Evolutionary conservation across 2,329 filamentous ascomycete species (phyloP).

Genomic region (Paecilomyces fulvus): DNA sequence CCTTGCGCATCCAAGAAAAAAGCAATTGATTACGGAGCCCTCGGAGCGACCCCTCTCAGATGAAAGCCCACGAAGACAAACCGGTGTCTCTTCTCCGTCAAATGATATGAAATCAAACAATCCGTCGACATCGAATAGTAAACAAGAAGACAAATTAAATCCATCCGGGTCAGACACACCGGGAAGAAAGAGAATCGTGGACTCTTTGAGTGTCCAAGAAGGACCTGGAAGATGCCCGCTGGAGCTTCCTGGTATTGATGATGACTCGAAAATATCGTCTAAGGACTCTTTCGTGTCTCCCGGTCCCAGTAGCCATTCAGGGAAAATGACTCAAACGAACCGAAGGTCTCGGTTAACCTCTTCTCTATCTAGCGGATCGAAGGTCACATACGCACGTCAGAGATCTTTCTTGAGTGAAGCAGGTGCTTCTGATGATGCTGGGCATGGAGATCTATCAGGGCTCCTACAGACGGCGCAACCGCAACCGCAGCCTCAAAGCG

Average conservation of each 20-base stretch:
- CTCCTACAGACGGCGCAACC: not conserved
- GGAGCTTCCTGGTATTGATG: conserved; percentile 20
- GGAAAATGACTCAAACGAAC: not conserved
- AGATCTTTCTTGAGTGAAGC: conserved; percentile 52
- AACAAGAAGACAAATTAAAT: not conserved
- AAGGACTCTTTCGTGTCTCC: conserved; percentile 2
- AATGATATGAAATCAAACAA: not conserved
- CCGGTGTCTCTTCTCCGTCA: not conserved
- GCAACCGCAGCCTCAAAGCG: not conserved
- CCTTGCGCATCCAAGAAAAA: not conserved
- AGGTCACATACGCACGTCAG: conserved; percentile 51
- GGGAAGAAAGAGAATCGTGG: not conserved
- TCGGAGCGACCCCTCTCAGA: not conserved
- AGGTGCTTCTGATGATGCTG: conserved; percentile 12
- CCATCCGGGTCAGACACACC: not conserved
- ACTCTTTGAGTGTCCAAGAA: not conserved
- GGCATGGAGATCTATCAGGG: conserved; percentile 2
- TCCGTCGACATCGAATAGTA: not conserved
- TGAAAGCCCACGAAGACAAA: not conserved
- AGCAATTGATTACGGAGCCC: not conserved
- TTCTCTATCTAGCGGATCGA: conserved; percentile 28
- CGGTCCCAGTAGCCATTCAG: not conserved
- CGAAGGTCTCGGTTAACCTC: conserved; percentile 3
- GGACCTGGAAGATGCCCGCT: conserved; percentile 13
- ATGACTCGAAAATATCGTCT: conserved; percentile 4